phyloP scores from a whole-genome alignment of 495 filamentous ascomycete species.

The Talaromyces liani region DNA sequence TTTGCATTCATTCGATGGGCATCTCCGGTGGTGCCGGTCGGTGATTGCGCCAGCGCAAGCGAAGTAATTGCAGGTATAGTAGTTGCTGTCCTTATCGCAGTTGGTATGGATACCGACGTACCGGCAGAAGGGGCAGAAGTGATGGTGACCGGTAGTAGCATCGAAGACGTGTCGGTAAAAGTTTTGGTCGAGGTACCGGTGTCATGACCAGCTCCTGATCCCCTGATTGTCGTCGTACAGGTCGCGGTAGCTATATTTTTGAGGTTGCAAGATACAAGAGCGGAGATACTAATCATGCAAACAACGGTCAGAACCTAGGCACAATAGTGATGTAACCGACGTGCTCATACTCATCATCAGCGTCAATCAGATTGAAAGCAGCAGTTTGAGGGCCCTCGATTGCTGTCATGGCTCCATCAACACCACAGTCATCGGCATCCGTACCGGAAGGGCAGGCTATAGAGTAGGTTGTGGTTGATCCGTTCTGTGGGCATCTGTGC shows the following conservation, averaged over 20 bases:
- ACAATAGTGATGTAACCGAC: too few species aligned
- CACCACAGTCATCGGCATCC: not conserved
- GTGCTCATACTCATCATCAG: not conserved
- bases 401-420: slow-evolving; percentile 1
- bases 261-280: not conserved
- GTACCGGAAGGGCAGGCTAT: not conserved
- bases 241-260: not conserved
- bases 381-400: slow-evolving; percentile 1
- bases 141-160: not conserved
- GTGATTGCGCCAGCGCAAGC: not conserved
- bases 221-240: not conserved
- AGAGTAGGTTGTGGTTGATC: not conserved
- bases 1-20: not conserved
- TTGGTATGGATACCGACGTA: not conserved
- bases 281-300: not conserved
- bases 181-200: not conserved
- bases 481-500: not conserved
- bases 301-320: not conserved
- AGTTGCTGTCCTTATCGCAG: not conserved
- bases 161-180: not conserved
- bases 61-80: not conserved
- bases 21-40: not conserved
- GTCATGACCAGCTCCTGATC: not conserved
- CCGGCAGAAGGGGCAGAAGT: not conserved
- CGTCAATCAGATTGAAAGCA: not conserved